phyloP scores from a whole-genome alignment of 208 protist genomes.

The Trichomonas tenax region DNA sequence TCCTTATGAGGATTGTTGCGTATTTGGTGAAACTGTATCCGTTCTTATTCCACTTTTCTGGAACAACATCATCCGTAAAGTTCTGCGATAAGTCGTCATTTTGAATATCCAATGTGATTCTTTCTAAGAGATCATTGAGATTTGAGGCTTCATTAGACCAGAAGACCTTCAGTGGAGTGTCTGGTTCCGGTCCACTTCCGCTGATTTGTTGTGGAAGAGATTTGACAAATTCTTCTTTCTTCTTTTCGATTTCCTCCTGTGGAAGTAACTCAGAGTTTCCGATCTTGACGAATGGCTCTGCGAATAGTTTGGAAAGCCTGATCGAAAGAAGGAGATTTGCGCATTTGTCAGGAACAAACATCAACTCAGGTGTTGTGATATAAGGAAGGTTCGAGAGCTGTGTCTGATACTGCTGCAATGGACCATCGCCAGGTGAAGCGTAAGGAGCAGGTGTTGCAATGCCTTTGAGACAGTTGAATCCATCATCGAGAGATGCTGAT shows the following conservation, averaged over 20 bases:
- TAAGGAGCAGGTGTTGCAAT: not conserved
- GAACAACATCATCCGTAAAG: not conserved
- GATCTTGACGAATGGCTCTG: not conserved
- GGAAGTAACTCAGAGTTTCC: not conserved
- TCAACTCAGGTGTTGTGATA: not conserved
- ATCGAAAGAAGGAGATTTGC: not conserved
- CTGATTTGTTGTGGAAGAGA: not conserved
- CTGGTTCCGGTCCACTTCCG: not conserved
- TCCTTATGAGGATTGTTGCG: not conserved
- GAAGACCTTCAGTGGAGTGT: not conserved
- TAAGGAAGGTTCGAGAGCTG: not conserved
- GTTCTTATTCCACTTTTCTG: not conserved
- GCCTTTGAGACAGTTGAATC: not conserved
- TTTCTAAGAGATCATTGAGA: not conserved
- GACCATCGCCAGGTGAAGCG: not conserved
- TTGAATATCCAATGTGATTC: not conserved
- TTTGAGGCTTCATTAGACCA: not conserved
- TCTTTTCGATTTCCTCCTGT: not conserved
- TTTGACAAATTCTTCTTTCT: not conserved
- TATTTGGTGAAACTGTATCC: not conserved
- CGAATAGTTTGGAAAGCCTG: not conserved
- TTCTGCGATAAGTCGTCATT: not conserved
- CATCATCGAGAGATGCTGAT: not conserved
- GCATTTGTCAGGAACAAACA: not conserved
- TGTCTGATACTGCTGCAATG: not conserved